Conservation (phyloP, 768 basidiomycete genomes). For the Hortiboletus campestris region DNA sequence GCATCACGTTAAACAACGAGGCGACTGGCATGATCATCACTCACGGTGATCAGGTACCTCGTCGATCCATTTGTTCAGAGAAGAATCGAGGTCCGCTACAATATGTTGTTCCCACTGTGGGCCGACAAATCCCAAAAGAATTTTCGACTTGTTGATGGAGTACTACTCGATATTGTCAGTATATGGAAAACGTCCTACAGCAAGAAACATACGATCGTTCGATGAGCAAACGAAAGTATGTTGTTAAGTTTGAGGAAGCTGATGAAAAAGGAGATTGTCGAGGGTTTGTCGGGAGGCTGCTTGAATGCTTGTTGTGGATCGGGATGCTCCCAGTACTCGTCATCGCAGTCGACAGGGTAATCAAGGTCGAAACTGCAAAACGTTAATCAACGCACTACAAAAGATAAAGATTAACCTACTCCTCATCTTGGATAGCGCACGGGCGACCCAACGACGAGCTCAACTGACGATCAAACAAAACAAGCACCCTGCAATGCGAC, state of each 20-base stretch:
- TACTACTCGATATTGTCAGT: conserved; percentile 44
- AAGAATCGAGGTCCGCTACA: conserved; percentile 71
- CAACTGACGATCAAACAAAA: conserved; percentile 30
- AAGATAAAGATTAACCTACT: conserved; percentile 41
- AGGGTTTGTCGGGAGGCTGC: conserved; percentile 63
- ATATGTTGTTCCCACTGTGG: conserved; percentile 61
- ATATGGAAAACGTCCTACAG: neutral
- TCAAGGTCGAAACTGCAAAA: conserved; percentile 57
- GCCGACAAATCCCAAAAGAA: conserved; percentile 49
- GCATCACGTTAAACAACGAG: conserved; percentile 3
- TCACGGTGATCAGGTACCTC: conserved; percentile 51
- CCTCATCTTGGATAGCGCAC: conserved; percentile 66
- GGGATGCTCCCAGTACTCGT: conserved; percentile 61
- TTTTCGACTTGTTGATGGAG: conserved; percentile 62
- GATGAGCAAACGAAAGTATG: conserved; percentile 58
- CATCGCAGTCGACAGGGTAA: conserved; percentile 63
- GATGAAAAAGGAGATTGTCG: conserved; percentile 51
- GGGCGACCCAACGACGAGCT: conserved; percentile 62
- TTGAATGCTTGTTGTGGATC: conserved; percentile 51
- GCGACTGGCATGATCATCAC: neutral
- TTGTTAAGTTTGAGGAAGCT: conserved; percentile 55
- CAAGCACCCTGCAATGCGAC: conserved; percentile 25
- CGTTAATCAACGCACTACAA: neutral
- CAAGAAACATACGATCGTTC: conserved; percentile 51
- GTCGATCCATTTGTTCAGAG: conserved; percentile 77